Evolutionary conservation across 768 basidiomycete genomes (phyloP).

Genomic region (Baorangia bicolor): DNA sequence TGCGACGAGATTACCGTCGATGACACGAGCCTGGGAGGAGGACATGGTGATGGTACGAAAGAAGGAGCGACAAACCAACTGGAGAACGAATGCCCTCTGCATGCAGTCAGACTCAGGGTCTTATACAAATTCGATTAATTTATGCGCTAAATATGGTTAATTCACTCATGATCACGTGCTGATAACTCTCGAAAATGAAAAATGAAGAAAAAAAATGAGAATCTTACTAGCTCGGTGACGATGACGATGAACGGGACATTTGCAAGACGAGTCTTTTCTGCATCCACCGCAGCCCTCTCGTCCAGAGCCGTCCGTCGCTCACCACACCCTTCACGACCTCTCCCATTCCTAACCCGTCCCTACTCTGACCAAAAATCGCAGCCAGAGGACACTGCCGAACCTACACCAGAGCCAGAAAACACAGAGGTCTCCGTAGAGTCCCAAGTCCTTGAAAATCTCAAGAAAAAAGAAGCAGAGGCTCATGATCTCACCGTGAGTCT

Average conservation of each 20-base stretch:
- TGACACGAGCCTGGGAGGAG: constrained; percentile 51
- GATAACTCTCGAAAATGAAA: background rate
- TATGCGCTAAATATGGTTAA: background rate
- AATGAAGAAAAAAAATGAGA: background rate
- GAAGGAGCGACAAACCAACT: constrained; percentile 9
- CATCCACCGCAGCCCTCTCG: constrained; percentile 59
- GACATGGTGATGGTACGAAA: constrained; percentile 36
- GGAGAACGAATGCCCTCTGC: background rate
- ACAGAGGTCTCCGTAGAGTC: constrained; percentile 35
- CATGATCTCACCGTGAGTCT: constrained; percentile 76
- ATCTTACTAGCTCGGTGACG: background rate
- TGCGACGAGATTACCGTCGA: constrained; percentile 83
- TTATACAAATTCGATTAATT: background rate
- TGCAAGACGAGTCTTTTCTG: constrained; percentile 53
- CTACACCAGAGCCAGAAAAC: constrained; percentile 16
- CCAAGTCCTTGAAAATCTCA: constrained; percentile 53
- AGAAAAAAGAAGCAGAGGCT: constrained; percentile 80
- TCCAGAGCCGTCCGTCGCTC: constrained; percentile 45
- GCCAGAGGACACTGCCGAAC: constrained; percentile 12
- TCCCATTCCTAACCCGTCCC: constrained; percentile 37
- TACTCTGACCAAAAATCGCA: constrained; percentile 58
- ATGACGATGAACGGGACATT: constrained; percentile 50
- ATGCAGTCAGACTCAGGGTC: constrained; percentile 2
- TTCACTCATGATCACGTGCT: constrained; percentile 22
- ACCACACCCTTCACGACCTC: constrained; percentile 24